Conservation (phyloP, 2,329 filamentous ascomycete genomes). For the Akanthomyces lecanii region DNA sequence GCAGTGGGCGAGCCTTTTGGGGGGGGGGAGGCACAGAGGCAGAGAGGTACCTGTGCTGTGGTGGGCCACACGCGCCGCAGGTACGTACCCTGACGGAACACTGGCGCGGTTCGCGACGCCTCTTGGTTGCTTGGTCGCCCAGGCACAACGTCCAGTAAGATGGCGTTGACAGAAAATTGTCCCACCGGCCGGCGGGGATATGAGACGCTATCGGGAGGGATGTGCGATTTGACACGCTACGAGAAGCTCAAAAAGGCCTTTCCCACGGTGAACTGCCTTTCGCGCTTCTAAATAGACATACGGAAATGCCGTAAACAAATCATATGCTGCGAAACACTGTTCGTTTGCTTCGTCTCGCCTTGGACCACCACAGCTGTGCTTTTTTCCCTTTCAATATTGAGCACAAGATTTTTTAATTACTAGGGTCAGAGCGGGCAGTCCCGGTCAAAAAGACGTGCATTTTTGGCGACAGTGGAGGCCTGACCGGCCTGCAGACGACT, state of each 20-base stretch:
- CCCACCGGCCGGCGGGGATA: slow-evolving; percentile 23
- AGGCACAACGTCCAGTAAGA: slow-evolving; percentile 25
- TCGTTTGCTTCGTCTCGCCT: background rate
- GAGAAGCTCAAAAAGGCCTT: background rate
- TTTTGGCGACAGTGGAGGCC: slow-evolving; percentile 19
- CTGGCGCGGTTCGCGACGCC: slow-evolving; percentile 28
- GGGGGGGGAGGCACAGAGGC: no score
- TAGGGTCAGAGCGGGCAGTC: slow-evolving; percentile 8
- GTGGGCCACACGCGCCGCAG: slow-evolving; percentile 11
- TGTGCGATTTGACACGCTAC: slow-evolving; percentile 6
- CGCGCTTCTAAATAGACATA: background rate
- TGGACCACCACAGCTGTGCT: background rate
- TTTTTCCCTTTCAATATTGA: background rate
- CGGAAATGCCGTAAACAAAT: slow-evolving; percentile 1
- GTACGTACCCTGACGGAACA: slow-evolving; percentile 17
- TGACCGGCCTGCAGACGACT: slow-evolving; percentile 15
- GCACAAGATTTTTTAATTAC: background rate
- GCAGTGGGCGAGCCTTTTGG: slow-evolving; percentile 4
- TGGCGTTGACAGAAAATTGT: slow-evolving; percentile 22
- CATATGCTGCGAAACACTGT: background rate
- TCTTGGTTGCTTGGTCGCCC: slow-evolving; percentile 26
- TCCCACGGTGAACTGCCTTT: background rate
- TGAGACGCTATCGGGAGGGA: slow-evolving; percentile 13
- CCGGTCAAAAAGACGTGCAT: slow-evolving; percentile 15
- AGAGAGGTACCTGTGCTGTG: background rate